Evolutionary conservation across 129 eudicot species (phyloP).

Genomic region (Oenanthe sinensis): DNA sequence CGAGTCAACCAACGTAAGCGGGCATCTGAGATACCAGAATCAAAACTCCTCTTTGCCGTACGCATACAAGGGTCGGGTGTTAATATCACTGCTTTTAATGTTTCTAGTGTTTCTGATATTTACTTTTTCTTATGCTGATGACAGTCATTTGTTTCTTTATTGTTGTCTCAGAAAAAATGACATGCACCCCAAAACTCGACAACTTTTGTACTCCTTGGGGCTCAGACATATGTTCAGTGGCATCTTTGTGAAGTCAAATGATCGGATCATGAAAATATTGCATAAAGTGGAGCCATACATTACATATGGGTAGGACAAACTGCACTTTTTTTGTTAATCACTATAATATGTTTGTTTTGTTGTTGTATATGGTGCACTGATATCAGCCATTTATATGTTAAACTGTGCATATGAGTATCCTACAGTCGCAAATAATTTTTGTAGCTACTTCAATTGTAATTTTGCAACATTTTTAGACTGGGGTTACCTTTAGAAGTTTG

Average conservation of each 20-base stretch:
- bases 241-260: constrained; percentile 74
- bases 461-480: background rate
- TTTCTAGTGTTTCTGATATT: no score
- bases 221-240: constrained; percentile 59
- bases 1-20: constrained; percentile 36
- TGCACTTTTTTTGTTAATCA: background rate
- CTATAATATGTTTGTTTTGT: background rate
- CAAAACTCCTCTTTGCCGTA: constrained; percentile 62
- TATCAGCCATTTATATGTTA: background rate
- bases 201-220: constrained; percentile 61
- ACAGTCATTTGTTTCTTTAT: background rate
- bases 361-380: background rate
- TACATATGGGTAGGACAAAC: constrained; percentile 62
- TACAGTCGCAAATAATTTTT: background rate
- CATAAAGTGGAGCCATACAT: constrained; percentile 80
- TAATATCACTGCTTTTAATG: background rate
- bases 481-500: background rate
- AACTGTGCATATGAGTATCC: background rate
- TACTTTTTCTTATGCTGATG: background rate
- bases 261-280: constrained; percentile 44
- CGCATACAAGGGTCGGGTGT: constrained; percentile 74
- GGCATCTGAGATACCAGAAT: constrained; percentile 25
- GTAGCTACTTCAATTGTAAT: background rate
- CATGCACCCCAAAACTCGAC: constrained; percentile 66
- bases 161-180: constrained; percentile 51